Evolutionary conservation across 2,329 filamentous ascomycete genomes (phyloP), one percentile per base, ranked within the genome.

Genomic region (Cladophialophora immunda): DNA sequence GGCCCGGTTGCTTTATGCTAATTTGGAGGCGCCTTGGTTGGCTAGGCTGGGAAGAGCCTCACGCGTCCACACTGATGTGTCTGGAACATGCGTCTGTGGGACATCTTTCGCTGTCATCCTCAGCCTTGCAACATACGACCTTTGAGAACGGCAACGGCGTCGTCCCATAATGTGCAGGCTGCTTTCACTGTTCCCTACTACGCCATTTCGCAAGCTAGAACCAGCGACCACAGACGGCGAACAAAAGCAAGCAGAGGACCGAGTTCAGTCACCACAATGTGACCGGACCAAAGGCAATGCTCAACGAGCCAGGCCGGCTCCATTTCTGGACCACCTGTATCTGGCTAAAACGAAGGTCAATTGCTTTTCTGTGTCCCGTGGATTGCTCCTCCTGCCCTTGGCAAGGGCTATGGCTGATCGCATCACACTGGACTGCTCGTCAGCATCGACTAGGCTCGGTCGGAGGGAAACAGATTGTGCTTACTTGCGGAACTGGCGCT

Each of bases 401-500:
- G 82, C 82, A 66, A 81, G 80, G 57, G 83, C 82, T n/a, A 84
- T 73, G 13, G 82, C 83, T 1, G 81, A 82, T 9, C 82, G 75
- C 68, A 87, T 86, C 85, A 75, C 83, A 81, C 58, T 61, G 30
- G 17, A 29, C 4, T 19, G 47, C n/a, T 36, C 15, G 19, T 61
- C 29, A 61, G 58, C 19, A 34, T 30, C 1, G 55, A 58, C 4
- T 32, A 17, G 4, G 19, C 27, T 32, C 27, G 22, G 27, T 15
- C 2, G 45, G 22, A 11, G 7, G 13, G 19, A 6, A 4, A 6
- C 1, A 32, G 8, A 19, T 8, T 7, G 27, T 25, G 15, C n/a
- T 34, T 34, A 55, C 53, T 84, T 84, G 32, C 84, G 80, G 71
- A 86, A 86, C 68, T 86, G 86, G 76, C 83, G 81, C 76, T 85